Conservation (phyloP, 768 basidiomycete species). For the Mycena kentingensis region DNA sequence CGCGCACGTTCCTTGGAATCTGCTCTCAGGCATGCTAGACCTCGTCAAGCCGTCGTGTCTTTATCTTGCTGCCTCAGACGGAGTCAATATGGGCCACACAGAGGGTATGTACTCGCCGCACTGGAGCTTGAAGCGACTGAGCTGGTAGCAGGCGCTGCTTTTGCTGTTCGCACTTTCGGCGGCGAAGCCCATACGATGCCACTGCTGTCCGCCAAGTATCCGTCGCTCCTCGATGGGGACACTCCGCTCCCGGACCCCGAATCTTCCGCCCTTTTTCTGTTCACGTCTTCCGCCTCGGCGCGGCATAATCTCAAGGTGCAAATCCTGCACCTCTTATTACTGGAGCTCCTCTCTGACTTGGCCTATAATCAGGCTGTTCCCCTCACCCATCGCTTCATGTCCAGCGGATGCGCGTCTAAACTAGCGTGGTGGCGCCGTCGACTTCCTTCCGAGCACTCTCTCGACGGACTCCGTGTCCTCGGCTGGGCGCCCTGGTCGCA, state of each 20-base stretch:
- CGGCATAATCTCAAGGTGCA: constrained; percentile 10
- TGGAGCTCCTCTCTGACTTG: background rate
- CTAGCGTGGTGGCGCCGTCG: constrained; percentile 18
- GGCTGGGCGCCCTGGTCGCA: constrained; percentile 24
- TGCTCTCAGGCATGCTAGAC: constrained; percentile 12
- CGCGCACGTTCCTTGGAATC: constrained; percentile 9
- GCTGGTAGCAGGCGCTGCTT: background rate
- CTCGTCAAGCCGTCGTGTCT: constrained; percentile 10
- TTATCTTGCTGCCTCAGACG: constrained; percentile 3
- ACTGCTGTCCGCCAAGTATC: constrained; percentile 3
- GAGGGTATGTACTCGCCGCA: background rate
- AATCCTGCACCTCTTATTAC: background rate
- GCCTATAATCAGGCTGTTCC: constrained; percentile 7
- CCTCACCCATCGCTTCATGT: constrained; percentile 8
- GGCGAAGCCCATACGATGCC: constrained; percentile 8
- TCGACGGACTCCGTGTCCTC: constrained; percentile 15
- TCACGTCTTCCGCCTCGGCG: constrained; percentile 14
- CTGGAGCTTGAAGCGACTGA: background rate
- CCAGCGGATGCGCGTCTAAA: constrained; percentile 9
- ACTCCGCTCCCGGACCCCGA: constrained; percentile 1
- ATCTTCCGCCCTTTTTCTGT: constrained; percentile 8
- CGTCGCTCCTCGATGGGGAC: background rate
- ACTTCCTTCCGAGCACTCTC: background rate
- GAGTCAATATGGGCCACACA: background rate
- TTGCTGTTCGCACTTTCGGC: constrained; percentile 5